Evolutionary conservation across 1,139 yeast genomes (phyloP).

Genomic region (Scheffersomyces cryptocercus): DNA sequence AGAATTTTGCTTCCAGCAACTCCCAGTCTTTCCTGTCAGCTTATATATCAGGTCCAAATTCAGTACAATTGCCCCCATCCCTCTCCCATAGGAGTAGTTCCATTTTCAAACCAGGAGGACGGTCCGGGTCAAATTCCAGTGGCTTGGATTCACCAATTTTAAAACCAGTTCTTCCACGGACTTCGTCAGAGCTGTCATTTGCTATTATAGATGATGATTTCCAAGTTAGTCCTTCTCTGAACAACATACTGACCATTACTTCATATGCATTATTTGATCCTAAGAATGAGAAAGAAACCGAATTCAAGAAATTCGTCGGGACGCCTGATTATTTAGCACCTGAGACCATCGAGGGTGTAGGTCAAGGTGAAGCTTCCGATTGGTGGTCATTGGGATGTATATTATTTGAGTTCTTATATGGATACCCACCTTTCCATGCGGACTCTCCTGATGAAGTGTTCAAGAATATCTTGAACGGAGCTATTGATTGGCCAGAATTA

Average conservation of each 20-base stretch:
- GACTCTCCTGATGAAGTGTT: conserved; percentile 79
- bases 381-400: conserved; percentile 99
- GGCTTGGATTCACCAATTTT: conserved; percentile 50
- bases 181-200: conserved; percentile 58
- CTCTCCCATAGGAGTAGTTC: conserved; percentile 13
- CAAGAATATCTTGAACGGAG: conserved; percentile 70
- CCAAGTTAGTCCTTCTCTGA: conserved; percentile 28
- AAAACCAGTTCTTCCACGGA: conserved; percentile 48
- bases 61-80: conserved; percentile 16
- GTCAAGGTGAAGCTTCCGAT: conserved; percentile 86
- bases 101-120: conserved; percentile 12
- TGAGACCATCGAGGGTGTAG: conserved; percentile 84
- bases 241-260: conserved; percentile 23
- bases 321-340: conserved; percentile 99
- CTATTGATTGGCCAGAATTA: conserved; percentile 82
- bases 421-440: conserved; percentile 95
- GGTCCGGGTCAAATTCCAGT: conserved; percentile 37
- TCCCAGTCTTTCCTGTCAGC: conserved; percentile 5
- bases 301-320: conserved; percentile 71
- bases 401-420: conserved; percentile 86
- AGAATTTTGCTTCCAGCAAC: conserved; percentile 10
- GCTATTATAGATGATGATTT: conserved; percentile 52
- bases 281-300: conserved; percentile 45
- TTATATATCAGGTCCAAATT: conserved; percentile 5
- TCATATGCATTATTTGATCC: conserved; percentile 75